phyloP scores from a whole-genome alignment of 768 basidiomycete genomes.

The Boletus vermiculosoides region DNA sequence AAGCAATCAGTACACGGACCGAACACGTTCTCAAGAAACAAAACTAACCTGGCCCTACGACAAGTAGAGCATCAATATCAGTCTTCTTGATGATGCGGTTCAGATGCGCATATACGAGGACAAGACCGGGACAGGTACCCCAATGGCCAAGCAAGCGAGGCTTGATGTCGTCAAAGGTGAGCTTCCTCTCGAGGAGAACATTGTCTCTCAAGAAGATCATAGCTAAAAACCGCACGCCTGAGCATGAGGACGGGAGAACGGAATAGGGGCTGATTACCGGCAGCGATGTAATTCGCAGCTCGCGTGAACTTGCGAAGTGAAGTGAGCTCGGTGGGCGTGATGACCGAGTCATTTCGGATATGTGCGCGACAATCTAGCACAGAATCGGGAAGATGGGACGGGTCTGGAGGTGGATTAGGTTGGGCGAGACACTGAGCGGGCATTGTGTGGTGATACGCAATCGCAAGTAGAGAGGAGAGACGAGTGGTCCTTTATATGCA shows the following conservation, averaged over 20 bases:
- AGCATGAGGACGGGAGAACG: not conserved
- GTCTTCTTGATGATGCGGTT: constrained; percentile 62
- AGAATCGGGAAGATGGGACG: constrained; percentile 62
- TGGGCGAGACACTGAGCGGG: constrained; percentile 56
- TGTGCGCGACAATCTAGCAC: constrained; percentile 49
- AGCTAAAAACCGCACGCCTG: constrained; percentile 38
- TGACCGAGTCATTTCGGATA: constrained; percentile 45
- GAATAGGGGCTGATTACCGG: constrained; percentile 43
- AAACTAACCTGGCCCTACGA: constrained; percentile 70
- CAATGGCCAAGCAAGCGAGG: constrained; percentile 78
- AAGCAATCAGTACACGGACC: not conserved
- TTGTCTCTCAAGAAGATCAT: constrained; percentile 86
- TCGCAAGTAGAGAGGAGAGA: not conserved
- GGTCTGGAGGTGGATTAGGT: constrained; percentile 68
- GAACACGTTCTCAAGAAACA: not conserved
- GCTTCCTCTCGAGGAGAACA: constrained; percentile 57
- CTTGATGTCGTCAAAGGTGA: constrained; percentile 74
- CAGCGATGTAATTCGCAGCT: constrained; percentile 69
- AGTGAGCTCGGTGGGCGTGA: constrained; percentile 50
- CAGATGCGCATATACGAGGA: constrained; percentile 69
- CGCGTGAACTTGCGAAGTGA: constrained; percentile 54
- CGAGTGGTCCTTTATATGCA: not conserved
- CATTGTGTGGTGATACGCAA: constrained; percentile 36
- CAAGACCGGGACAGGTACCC: constrained; percentile 81
- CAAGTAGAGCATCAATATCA: constrained; percentile 63